Percentiles rank a stretch among this genome's conserved stretches.
Conservation (phyloP, 176 grass and related monocot genomes). For the Musa beccarii region DNA sequence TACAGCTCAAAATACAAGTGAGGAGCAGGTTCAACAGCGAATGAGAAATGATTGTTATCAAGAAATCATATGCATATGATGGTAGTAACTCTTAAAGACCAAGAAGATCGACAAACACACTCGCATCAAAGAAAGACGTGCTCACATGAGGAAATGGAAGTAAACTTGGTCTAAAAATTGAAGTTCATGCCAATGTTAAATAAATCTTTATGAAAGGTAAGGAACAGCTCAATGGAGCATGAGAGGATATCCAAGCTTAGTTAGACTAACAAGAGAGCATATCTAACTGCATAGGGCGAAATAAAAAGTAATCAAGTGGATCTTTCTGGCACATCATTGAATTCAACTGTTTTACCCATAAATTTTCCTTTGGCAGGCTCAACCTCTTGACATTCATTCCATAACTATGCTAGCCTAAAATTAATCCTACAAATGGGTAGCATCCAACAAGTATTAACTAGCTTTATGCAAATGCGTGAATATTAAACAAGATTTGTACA, state of each 20-base stretch:
- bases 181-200: not conserved
- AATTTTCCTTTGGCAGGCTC: not conserved
- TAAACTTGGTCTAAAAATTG: not conserved
- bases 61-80: not conserved
- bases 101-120: not conserved
- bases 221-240: not conserved
- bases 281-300: not conserved
- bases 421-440: no score
- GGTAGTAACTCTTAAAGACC: not conserved
- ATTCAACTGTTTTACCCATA: not conserved
- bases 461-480: not conserved
- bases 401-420: not conserved
- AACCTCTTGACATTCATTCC: not conserved
- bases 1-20: not conserved
- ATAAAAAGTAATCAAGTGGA: not conserved
- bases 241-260: no score
- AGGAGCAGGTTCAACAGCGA: not conserved
- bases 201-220: not conserved
- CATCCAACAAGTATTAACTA: no score
- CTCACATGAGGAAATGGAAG: not conserved
- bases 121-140: not conserved
- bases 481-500: not conserved
- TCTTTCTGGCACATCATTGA: not conserved
- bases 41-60: not conserved
- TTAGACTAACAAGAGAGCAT: not conserved